These are phyloP conservation scores for Cyclostephanos invisitatus DNA, from an alignment of 108 stramenopile genomes.

Conservation along the genomic window DNA sequence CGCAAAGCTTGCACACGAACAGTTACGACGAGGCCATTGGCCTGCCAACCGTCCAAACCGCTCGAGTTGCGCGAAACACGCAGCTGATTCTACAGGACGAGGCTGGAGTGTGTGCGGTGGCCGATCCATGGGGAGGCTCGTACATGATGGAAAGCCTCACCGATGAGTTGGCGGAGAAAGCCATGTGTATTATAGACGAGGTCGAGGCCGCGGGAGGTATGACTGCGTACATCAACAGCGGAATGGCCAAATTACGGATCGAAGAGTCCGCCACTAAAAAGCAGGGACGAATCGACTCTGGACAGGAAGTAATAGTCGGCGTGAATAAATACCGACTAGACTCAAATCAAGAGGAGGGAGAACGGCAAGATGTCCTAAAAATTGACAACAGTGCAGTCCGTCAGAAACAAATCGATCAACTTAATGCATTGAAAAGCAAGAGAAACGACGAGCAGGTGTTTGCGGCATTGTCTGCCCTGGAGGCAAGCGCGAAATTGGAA, in stretches of 20 bases:
- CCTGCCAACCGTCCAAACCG: constrained; percentile 94
- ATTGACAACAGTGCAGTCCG: constrained; percentile 92
- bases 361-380: constrained; percentile 77
- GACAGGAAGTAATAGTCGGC: constrained; percentile 92
- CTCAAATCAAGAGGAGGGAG: constrained; percentile 69
- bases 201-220: constrained; percentile 95
- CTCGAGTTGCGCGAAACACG: constrained; percentile 96
- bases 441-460: constrained; percentile 74
- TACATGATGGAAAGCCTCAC: constrained; percentile 99
- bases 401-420: constrained; percentile 76
- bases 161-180: constrained; percentile 88
- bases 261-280: constrained; percentile 97
- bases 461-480: constrained; percentile 66
- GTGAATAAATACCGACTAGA: constrained; percentile 94
- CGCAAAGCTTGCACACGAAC: constrained; percentile 99
- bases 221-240: constrained; percentile 95
- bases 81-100: constrained; percentile 98
- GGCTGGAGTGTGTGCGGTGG: constrained; percentile 63
- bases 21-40: constrained; percentile 98
- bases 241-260: constrained; percentile 93
- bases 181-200: constrained; percentile 88
- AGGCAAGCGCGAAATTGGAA: constrained; percentile 71
- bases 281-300: constrained; percentile 77
- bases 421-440: constrained; percentile 67
- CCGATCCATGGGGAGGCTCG: constrained; percentile 90